Base-by-base conservation (phyloP, 1,284 basidiomycete genomes). In the Dichomitus squalens region DNA sequence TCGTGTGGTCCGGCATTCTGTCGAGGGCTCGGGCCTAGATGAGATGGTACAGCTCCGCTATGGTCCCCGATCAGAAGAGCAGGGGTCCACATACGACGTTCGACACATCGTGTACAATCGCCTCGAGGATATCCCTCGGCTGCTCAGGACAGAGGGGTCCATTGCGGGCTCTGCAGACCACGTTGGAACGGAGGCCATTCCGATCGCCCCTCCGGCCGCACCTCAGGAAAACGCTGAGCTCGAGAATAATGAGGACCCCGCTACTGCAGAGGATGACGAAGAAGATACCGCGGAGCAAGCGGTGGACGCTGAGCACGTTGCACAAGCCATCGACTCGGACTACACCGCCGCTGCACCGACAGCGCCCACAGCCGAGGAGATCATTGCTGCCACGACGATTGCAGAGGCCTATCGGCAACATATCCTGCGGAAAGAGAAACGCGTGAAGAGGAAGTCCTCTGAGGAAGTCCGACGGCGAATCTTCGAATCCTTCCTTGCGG, bases 41-140 rank as follows among this genome's bases (percentile, higher is more conserved):
- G 76, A 78, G 57, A 68, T 81, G 66, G 64, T 81, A 1, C 70
- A 76, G 35, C 60, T 81, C 2, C 63, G 61, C 23, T 64, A 66
- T 11, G 58, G 60, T 3, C 52, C 21, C 57, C 35, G 65, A 60
- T 27, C 55, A 2, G 33, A 35, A 2, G 31, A 53, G 36, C 49
- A 46, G 6, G 52, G 27, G 21, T 44, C 33, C 25, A 56, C 47
- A 33, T 58, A 23, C 40, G 43, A 67, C 25, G 68, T 75, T 9
- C 68, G 72, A 21, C 68, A 71, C 12, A 58, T 80, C 4, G 58
- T 72, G 9, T 78, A 72, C 64, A 65, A 67, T 25, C 65, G 53
- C 5, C 39, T 68, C 0, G 66, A 69, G 0, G 73, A 76, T n/a
- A 57, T 70, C 29, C 67, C 63, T 14, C 36, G 34, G 34, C 50